Percentiles rank a stretch among this genome's conserved stretches.
Conservation (phyloP, 768 basidiomycete species). For the Amanita rimosa region DNA sequence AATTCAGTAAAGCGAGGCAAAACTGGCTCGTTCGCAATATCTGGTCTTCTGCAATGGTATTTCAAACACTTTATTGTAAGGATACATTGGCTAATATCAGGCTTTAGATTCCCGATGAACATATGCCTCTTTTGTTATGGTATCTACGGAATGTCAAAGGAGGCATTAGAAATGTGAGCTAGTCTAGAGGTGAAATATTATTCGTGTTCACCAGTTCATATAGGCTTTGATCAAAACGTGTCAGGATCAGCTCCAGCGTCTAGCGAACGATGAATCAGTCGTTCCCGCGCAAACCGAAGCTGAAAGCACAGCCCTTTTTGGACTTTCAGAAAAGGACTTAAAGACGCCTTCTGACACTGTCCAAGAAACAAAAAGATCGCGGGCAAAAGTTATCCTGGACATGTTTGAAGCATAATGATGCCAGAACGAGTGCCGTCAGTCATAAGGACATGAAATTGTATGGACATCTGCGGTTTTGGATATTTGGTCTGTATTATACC, state of each 20-base stretch:
- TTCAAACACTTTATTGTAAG: not conserved
- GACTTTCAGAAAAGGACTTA: no score
- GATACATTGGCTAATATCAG: not conserved
- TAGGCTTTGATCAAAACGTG: not conserved
- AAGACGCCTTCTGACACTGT: no score
- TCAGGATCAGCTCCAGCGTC: no score
- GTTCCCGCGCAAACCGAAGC: no score
- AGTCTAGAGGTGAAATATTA: not conserved
- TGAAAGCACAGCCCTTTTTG: no score
- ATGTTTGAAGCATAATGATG: not conserved
- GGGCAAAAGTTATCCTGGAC: not conserved
- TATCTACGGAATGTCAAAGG: conserved; percentile 5
- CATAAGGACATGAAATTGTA: no score
- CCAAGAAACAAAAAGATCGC: not conserved
- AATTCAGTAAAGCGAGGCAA: conserved; percentile 65
- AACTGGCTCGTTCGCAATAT: conserved; percentile 65
- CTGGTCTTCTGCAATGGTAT: conserved; percentile 31
- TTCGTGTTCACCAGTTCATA: not conserved
- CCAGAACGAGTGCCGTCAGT: not conserved
- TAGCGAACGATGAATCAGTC: no score
- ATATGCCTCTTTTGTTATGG: conserved; percentile 1
- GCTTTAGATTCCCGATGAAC: not conserved
- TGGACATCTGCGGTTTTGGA: no score
- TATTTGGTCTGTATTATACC: no score
- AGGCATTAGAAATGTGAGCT: not conserved